Evolutionary conservation across 352 stramenopile species (phyloP).

Genomic region (Phytophthora hybrid): DNA sequence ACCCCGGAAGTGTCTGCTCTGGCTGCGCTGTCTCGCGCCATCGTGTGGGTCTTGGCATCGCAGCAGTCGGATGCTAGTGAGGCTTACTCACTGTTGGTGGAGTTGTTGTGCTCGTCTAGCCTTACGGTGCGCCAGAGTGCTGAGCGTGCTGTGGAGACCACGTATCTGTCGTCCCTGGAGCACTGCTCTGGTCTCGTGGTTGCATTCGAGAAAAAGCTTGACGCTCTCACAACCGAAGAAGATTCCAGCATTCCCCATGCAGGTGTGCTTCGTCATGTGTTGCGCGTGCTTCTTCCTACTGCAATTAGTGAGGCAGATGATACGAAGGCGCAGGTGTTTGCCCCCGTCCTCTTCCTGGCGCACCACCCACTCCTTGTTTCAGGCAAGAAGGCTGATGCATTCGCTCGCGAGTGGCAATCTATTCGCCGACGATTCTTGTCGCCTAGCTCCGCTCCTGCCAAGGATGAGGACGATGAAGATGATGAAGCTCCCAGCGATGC

Average conservation of each 20-base stretch:
- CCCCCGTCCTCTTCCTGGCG: constrained; percentile 57
- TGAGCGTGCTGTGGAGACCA: constrained; percentile 47
- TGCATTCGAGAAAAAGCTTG: constrained; percentile 72
- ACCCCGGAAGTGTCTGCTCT: constrained; percentile 71
- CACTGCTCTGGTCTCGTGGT: constrained; percentile 58
- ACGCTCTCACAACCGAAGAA: constrained; percentile 44
- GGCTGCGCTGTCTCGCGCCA: constrained; percentile 50
- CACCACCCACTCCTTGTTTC: constrained; percentile 84
- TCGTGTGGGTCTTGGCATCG: constrained; percentile 79
- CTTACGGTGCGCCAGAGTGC: constrained; percentile 62
- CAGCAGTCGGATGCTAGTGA: constrained; percentile 57
- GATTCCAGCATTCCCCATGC: constrained; percentile 55
- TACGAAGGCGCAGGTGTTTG: constrained; percentile 59
- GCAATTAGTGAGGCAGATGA: constrained; percentile 43
- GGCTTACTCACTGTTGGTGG: constrained; percentile 67
- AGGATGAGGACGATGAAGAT: constrained; percentile 53
- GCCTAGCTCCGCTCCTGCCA: constrained; percentile 8
- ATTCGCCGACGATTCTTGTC: constrained; percentile 72
- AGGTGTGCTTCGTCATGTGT: constrained; percentile 66
- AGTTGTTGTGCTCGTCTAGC: constrained; percentile 63
- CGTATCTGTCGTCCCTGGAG: constrained; percentile 70
- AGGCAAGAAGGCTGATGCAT: constrained; percentile 55
- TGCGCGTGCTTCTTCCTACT: constrained; percentile 64
- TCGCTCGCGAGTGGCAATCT: constrained; percentile 72
- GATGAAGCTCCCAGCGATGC: constrained; percentile 65